Evolutionary conservation across 148 eudicot genomes (phyloP), one percentile per base, ranked within the genome.

Genomic region (Diospyros lotus): DNA sequence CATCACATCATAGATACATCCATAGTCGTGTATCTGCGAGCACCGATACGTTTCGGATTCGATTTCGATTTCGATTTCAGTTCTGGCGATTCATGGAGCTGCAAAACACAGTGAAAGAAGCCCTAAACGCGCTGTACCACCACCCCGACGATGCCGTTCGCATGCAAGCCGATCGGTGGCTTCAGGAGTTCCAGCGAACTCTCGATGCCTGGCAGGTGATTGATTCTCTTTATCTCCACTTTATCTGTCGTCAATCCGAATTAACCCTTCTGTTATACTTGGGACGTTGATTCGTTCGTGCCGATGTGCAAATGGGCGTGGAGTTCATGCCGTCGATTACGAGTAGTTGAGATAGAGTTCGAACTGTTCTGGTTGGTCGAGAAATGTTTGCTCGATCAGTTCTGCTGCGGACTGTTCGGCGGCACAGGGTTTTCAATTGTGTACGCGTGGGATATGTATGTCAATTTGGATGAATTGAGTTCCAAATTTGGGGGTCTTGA

Each of bases 81-180:
- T 4, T 43, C 54, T 13, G 54, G 64, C 51, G 61, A 64, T 42
- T 43, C 50, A 82, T 87, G 87, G 92, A 92, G 85, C 91, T 90
- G 11, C 96, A 94, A 84, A 89, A 92, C 82, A 92, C 92, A 50
- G 98, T 94, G 60, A 94, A 92, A 77, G 93, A 92, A 83, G 98
- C 98, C 87, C 92, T 94, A 79, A 89, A 87, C 69, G 98, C 97
- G 53, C 90, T 94, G 6, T 94, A 94, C 83, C 98, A 90, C 70
- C 98, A 94, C 71, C 97, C 98, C 12, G 98, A 94, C 76, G 96
- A 92, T 79, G 82, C 87, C 75, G 88, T 94, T 74, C 93, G 98
- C 44, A 85, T 87, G 90, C 96, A 92, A 64, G 98, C 98, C 71
- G 98, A 94, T 90, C 89, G 89, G n/a, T 94, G 97, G 97, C 97